Percentiles rank a stretch among this genome's conserved stretches.
Conservation (phyloP, 345 rosid genomes). For the Aethionema arabicum region DNA sequence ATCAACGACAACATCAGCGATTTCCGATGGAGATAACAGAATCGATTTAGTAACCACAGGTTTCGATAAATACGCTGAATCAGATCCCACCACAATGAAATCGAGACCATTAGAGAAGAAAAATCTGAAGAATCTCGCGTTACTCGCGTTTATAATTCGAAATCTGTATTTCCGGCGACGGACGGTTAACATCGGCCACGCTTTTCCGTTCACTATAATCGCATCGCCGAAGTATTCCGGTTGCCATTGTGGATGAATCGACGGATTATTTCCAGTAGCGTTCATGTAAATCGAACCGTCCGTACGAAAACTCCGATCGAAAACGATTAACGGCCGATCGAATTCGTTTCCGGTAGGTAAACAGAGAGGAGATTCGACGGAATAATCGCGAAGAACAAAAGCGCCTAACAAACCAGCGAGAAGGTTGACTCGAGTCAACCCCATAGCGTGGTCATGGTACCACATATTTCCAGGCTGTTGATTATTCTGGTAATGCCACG, state of each 20-base stretch:
- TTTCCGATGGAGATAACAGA: constrained; percentile 82
- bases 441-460: constrained; percentile 98
- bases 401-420: constrained; percentile 85
- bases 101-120: constrained; percentile 68
- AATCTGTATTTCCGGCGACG: constrained; percentile 84
- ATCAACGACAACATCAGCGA: constrained; percentile 73
- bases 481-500: constrained; percentile 53
- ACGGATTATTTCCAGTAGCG: constrained; percentile 78
- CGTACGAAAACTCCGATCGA: constrained; percentile 65
- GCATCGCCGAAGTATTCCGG: constrained; percentile 91
- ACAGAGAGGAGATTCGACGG: constrained; percentile 52
- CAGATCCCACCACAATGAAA: constrained; percentile 62
- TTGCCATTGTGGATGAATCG: constrained; percentile 93
- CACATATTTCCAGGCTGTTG: constrained; percentile 94
- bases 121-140: constrained; percentile 73
- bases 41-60: constrained; percentile 48
- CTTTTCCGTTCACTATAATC: constrained; percentile 85
- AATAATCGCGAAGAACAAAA: constrained; percentile 60
- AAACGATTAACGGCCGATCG: constrained; percentile 62
- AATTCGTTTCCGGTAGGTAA: constrained; percentile 57
- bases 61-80: constrained; percentile 54
- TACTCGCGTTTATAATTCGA: constrained; percentile 88
- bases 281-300: constrained; percentile 87
- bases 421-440: constrained; percentile 82
- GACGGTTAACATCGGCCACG: constrained; percentile 72